Percentiles rank a stretch among this genome's conserved stretches.
phyloP scores from a whole-genome alignment of 129 eudicot species.

The Chrysanthemum lavandulifolium region DNA sequence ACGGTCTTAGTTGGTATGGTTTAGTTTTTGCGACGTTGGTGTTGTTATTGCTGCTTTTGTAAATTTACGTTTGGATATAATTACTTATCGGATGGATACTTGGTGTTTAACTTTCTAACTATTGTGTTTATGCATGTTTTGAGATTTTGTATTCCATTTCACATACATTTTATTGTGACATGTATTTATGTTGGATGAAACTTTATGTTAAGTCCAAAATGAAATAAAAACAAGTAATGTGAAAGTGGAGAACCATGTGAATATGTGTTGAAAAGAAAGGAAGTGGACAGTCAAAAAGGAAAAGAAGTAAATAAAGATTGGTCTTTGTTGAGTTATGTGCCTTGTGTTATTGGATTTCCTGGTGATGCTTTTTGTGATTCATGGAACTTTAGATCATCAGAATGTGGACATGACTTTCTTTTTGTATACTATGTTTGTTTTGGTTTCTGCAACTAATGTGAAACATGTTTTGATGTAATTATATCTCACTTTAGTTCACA shows the following conservation, averaged over 20 bases:
- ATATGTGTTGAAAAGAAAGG: slow-evolving; percentile 30
- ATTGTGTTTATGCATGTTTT: neutral
- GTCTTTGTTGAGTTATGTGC: slow-evolving; percentile 41
- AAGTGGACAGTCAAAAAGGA: slow-evolving; percentile 38
- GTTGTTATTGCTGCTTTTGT: neutral
- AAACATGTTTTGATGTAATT: too few species aligned
- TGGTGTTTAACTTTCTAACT: neutral
- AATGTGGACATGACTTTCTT: slow-evolving; percentile 13
- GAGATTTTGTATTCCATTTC: neutral
- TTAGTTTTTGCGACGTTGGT: neutral
- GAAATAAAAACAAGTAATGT: neutral
- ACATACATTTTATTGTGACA: neutral
- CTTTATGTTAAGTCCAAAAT: slow-evolving; percentile 1
- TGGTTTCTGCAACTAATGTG: neutral
- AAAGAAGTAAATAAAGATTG: slow-evolving; percentile 22
- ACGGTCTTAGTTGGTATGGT: slow-evolving; percentile 15
- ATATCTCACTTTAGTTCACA: too few species aligned
- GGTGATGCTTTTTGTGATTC: slow-evolving; percentile 36
- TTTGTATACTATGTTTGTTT: neutral
- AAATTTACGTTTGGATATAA: neutral
- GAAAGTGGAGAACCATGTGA: slow-evolving; percentile 30
- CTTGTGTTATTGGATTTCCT: slow-evolving; percentile 31
- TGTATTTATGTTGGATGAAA: neutral
- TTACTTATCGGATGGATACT: neutral
- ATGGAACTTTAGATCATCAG: slow-evolving; percentile 24